phyloP scores from a whole-genome alignment of 768 basidiomycete genomes.

The Mrakia gelida region DNA sequence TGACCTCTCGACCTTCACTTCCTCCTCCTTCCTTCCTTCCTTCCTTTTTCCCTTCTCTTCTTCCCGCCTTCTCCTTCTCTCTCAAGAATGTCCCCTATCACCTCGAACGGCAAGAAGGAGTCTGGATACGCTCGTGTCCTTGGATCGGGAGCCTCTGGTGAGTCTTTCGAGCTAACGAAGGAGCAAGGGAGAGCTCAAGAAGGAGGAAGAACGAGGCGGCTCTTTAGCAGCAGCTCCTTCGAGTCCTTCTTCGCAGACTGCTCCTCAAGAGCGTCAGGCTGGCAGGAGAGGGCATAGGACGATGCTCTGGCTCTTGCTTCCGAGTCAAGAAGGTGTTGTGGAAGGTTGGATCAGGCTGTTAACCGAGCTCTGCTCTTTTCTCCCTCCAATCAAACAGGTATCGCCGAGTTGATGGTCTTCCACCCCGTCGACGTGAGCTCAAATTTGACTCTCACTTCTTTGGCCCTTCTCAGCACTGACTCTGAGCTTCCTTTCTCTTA shows the following conservation, averaged over 20 bases:
- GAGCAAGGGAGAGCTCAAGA: background rate
- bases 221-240: background rate
- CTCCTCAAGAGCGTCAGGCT: no score
- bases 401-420: slow-evolving; percentile 91
- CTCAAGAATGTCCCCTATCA: slow-evolving; percentile 24
- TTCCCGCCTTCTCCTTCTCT: background rate
- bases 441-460: background rate
- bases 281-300: background rate
- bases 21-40: no score
- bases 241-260: background rate
- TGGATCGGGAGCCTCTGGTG: slow-evolving; percentile 89
- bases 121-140: slow-evolving; percentile 84
- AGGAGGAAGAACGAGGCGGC: background rate
- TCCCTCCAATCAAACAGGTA: slow-evolving; percentile 52
- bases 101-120: slow-evolving; percentile 48
- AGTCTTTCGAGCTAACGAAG: slow-evolving; percentile 36
- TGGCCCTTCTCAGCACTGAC: background rate
- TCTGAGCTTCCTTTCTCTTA: background rate
- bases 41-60: background rate
- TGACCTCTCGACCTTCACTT: background rate
- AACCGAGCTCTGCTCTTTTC: background rate
- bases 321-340: background rate
- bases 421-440: slow-evolving; percentile 55
- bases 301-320: background rate
- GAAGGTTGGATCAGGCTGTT: background rate